phyloP scores from a whole-genome alignment of 2,329 filamentous ascomycete species.

The Aspergillus texensis region DNA sequence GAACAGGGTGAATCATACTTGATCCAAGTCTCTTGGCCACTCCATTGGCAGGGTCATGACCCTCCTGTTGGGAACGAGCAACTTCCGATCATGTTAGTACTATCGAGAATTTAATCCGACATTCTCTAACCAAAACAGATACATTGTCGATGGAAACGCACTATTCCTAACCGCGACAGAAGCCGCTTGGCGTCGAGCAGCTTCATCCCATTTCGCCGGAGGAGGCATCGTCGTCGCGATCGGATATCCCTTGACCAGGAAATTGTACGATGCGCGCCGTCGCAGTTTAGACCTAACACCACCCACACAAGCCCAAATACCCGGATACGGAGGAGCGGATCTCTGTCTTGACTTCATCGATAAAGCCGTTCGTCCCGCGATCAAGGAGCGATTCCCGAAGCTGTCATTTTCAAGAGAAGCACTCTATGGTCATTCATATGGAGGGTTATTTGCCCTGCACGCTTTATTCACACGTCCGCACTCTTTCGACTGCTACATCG shows the following conservation, averaged over 20 bases:
- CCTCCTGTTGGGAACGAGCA: background rate
- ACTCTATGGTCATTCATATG: slow-evolving; percentile 55
- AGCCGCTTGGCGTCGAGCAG: slow-evolving; percentile 22
- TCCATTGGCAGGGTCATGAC: slow-evolving; percentile 17
- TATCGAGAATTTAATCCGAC: background rate
- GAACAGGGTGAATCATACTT: slow-evolving; percentile 18
- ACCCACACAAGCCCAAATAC: background rate
- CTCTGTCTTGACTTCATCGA: background rate
- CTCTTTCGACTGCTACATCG: slow-evolving; percentile 50
- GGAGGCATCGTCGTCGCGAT: slow-evolving; percentile 26
- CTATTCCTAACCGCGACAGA: slow-evolving; percentile 28
- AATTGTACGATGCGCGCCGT: background rate
- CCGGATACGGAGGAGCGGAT: background rate
- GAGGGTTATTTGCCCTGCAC: slow-evolving; percentile 53
- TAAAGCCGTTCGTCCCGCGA: background rate
- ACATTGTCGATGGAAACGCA: slow-evolving; percentile 28
- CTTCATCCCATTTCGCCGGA: slow-evolving; percentile 15
- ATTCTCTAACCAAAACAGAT: slow-evolving; percentile 16
- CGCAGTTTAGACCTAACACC: background rate
- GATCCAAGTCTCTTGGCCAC: slow-evolving; percentile 27
- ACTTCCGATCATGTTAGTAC: background rate
- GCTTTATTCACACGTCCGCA: slow-evolving; percentile 46
- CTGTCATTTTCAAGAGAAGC: slow-evolving; percentile 41
- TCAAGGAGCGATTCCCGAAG: background rate
- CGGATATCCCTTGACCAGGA: slow-evolving; percentile 22